Evolutionary conservation across 345 rosid genomes (phyloP).

Genomic region (Corchorus capsularis): DNA sequence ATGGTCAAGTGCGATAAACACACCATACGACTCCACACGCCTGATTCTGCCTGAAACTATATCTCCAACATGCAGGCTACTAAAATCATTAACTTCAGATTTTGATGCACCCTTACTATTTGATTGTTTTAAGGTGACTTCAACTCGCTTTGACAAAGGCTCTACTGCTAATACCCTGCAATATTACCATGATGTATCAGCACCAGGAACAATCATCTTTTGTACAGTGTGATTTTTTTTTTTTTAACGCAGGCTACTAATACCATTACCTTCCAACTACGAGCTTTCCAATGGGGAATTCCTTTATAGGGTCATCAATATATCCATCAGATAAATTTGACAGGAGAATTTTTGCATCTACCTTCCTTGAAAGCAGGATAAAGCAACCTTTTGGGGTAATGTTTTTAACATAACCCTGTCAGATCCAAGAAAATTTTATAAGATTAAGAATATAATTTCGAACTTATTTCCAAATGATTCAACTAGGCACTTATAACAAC

Average conservation of each 20-base stretch:
- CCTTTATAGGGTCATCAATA: slow-evolving; percentile 65
- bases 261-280: slow-evolving; percentile 66
- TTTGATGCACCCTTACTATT: slow-evolving; percentile 40
- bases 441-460: slow-evolving; percentile 10
- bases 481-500: not conserved
- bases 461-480: not conserved
- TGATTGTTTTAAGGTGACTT: slow-evolving; percentile 73
- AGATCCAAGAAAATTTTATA: slow-evolving; percentile 18
- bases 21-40: slow-evolving; percentile 83
- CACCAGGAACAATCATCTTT: not conserved
- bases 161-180: slow-evolving; percentile 84
- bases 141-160: slow-evolving; percentile 78
- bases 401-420: slow-evolving; percentile 93
- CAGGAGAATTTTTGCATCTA: slow-evolving; percentile 80
- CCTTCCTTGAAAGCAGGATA: slow-evolving; percentile 74
- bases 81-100: slow-evolving; percentile 55
- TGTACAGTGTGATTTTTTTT: not conserved
- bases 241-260: too few species aligned
- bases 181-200: slow-evolving; percentile 7
- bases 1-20: slow-evolving; percentile 63
- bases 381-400: slow-evolving; percentile 84
- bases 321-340: slow-evolving; percentile 81
- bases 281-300: slow-evolving; percentile 89
- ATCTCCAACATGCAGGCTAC: slow-evolving; percentile 61
- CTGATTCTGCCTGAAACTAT: slow-evolving; percentile 64